Percentiles rank a stretch among this genome's conserved stretches.
Conservation (phyloP, 2,329 filamentous ascomycete species). For the Trichoderma sp. region DNA sequence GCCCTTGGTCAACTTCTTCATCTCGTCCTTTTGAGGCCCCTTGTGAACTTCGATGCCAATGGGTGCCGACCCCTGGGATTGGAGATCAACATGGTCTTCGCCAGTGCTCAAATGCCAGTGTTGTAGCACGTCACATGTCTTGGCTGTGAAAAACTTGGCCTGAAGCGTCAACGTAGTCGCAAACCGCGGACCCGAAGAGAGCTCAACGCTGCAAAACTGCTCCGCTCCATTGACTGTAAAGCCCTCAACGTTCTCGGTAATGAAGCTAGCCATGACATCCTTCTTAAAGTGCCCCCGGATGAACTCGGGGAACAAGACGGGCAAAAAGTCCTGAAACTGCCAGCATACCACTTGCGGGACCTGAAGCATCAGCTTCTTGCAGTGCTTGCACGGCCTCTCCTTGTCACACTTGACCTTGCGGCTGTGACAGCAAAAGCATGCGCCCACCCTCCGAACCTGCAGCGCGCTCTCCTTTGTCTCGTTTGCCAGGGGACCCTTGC, state of each 20-base stretch:
- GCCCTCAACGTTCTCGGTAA: conserved; percentile 46
- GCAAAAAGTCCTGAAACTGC: conserved; percentile 56
- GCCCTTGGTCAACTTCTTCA: conserved; percentile 45
- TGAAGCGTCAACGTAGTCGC: conserved; percentile 43
- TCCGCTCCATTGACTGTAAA: conserved; percentile 43
- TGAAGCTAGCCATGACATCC: conserved; percentile 48
- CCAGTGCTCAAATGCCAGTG: conserved; percentile 48
- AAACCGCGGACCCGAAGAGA: conserved; percentile 48
- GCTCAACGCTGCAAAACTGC: conserved; percentile 42
- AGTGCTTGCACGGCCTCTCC: conserved; percentile 55
- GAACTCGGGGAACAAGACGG: conserved; percentile 50
- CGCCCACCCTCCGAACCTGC: conserved; percentile 51
- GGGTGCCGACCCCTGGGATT: conserved; percentile 44
- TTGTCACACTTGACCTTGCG: conserved; percentile 58
- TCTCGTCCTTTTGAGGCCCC: conserved; percentile 41
- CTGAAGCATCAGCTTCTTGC: conserved; percentile 48
- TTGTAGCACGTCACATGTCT: conserved; percentile 45
- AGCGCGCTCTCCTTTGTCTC: conserved; percentile 54
- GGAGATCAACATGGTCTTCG: conserved; percentile 39
- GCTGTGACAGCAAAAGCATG: conserved; percentile 58
- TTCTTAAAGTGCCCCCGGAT: conserved; percentile 50
- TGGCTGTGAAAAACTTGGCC: conserved; percentile 52
- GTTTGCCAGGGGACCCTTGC: conserved; percentile 54
- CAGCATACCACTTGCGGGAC: conserved; percentile 56
- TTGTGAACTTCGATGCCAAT: conserved; percentile 49